Conservation (phyloP, 2,329 filamentous ascomycete species). For the Clarireedia monteithiana region DNA sequence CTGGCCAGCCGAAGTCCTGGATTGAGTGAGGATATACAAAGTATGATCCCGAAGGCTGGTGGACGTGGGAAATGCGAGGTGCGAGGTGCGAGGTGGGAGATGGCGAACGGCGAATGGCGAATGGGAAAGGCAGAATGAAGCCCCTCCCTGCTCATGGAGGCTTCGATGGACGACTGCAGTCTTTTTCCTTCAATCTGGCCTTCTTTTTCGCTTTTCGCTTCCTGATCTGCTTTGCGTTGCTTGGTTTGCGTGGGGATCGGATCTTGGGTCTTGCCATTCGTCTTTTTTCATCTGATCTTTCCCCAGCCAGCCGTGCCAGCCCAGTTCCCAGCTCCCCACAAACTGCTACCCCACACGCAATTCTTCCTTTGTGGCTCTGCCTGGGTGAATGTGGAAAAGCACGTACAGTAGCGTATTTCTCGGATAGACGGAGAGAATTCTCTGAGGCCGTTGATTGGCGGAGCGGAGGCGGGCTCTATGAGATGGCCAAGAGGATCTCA, state of each 20-base stretch:
- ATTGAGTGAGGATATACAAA: too few relatives aligned
- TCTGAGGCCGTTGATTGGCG: background rate
- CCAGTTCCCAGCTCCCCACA: slow-evolving; percentile 3
- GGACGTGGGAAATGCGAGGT: too few relatives aligned
- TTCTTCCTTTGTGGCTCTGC: background rate
- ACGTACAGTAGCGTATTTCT: background rate
- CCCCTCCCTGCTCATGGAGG: too few relatives aligned
- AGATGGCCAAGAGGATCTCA: background rate
- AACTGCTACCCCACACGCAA: slow-evolving; percentile 1
- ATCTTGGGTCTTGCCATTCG: background rate
- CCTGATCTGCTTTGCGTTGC: too few relatives aligned
- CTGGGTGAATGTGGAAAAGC: background rate
- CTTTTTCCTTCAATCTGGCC: background rate
- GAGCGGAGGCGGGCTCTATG: background rate
- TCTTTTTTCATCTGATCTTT: slow-evolving; percentile 5
- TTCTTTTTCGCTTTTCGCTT: background rate
- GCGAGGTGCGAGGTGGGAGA: too few relatives aligned
- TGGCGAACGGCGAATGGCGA: background rate
- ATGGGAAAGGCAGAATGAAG: background rate
- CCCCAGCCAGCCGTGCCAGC: background rate
- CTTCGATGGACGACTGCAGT: too few relatives aligned
- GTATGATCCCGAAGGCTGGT: too few relatives aligned
- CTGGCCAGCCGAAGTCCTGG: background rate
- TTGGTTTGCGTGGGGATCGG: too few relatives aligned
- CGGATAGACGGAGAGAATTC: background rate